phyloP scores from a whole-genome alignment of 164 flowering plant genomes.

The Nymphaea colorata region DNA sequence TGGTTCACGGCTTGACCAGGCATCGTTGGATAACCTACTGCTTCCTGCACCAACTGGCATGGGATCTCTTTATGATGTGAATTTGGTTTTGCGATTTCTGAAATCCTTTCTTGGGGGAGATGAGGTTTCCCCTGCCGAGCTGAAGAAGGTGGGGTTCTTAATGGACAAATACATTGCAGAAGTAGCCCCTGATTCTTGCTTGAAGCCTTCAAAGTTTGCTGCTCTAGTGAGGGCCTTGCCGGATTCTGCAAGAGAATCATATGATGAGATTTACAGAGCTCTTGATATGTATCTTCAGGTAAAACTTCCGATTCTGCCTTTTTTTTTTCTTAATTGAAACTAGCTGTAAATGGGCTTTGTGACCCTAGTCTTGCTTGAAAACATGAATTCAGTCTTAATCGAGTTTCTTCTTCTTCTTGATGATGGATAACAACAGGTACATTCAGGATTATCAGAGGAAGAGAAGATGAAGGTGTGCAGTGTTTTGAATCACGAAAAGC shows the following conservation, averaged over 20 bases:
- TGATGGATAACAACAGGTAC: constrained; percentile 31
- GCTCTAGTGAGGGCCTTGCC: constrained; percentile 49
- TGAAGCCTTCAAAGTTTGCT: constrained; percentile 57
- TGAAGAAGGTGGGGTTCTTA: constrained; percentile 41
- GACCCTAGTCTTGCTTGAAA: too few species aligned
- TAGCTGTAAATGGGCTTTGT: too few species aligned
- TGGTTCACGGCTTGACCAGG: constrained; percentile 60
- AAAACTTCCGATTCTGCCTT: constrained; percentile 1
- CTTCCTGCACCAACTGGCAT: constrained; percentile 46
- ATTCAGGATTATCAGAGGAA: constrained; percentile 24
- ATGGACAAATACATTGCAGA: constrained; percentile 58
- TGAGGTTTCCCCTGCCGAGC: constrained; percentile 13
- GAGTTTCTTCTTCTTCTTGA: not conserved
- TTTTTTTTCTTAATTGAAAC: not conserved
- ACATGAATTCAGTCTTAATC: constrained; percentile 3
- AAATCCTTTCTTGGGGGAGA: constrained; percentile 32
- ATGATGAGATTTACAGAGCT: constrained; percentile 53
- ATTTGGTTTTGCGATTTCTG: constrained; percentile 52
- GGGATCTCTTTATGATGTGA: constrained; percentile 48
- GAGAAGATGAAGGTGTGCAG: constrained; percentile 1
- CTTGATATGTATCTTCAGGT: constrained; percentile 75
- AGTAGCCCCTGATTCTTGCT: constrained; percentile 59
- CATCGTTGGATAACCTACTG: constrained; percentile 61
- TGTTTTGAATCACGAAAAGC: not conserved
- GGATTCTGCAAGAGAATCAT: constrained; percentile 56